Conservation (phyloP, 1,284 basidiomycete genomes). For the Fistulina hepatica region DNA sequence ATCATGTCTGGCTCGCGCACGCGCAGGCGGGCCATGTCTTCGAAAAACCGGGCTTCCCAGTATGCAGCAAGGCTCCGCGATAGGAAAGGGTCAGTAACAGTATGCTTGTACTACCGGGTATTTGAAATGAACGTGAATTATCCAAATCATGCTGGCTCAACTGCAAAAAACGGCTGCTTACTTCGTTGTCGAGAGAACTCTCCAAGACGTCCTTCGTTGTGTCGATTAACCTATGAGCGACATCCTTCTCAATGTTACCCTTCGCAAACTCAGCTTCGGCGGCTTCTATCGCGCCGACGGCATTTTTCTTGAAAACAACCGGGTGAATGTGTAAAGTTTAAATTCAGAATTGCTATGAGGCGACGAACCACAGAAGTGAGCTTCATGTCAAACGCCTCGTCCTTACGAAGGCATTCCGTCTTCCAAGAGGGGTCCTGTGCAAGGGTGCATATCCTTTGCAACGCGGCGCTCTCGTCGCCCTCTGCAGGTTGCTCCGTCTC, state of each 20-base stretch:
- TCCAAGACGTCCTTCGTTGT: conserved; percentile 69
- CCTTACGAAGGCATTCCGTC: conserved; percentile 56
- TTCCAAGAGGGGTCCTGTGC: conserved; percentile 54
- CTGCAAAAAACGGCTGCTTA: conserved; percentile 22
- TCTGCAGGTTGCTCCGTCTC: conserved; percentile 33
- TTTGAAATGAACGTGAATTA: conserved; percentile 11
- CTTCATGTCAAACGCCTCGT: conserved; percentile 90
- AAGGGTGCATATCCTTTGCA: conserved; percentile 41
- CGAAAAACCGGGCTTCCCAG: conserved; percentile 89
- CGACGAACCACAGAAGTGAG: conserved; percentile 58
- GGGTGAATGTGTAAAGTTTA: conserved; percentile 16
- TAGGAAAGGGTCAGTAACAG: conserved; percentile 80
- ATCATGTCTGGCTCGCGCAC: conserved; percentile 85
- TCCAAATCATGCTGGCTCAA: background rate
- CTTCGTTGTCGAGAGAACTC: conserved; percentile 66
- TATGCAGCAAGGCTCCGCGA: conserved; percentile 78
- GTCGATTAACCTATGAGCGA: conserved; percentile 58
- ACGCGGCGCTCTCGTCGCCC: conserved; percentile 41
- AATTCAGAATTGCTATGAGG: conserved; percentile 6
- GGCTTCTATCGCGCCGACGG: conserved; percentile 38
- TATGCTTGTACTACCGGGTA: conserved; percentile 53
- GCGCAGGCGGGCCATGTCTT: conserved; percentile 83
- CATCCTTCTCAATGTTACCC: conserved; percentile 31
- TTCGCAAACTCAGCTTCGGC: conserved; percentile 32
- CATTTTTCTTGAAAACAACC: conserved; percentile 34